Base-by-base conservation (phyloP, 1,139 yeast species). In the Pneumocystis wakefieldiae region DNA sequence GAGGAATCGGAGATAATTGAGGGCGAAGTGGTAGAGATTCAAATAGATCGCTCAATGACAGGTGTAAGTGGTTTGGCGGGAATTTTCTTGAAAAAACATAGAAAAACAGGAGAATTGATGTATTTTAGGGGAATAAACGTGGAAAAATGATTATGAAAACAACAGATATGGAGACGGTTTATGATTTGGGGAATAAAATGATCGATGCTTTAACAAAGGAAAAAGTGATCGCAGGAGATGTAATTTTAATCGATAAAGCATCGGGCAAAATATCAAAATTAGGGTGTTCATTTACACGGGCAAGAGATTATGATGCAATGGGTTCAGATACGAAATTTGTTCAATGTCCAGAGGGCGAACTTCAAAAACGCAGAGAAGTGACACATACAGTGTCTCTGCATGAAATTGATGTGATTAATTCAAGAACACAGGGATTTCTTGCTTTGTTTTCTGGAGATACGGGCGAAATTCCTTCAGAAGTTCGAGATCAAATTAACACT, bases 271-370 rank as follows among this genome's bases (percentile, higher is more conserved):
- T 92, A 70, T 84, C 95, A 61, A 92, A 91, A 75, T 80, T 94
- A 68, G 99, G 99, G 66, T 84, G 96, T 73, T 90, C 97, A 0
- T 92, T 89, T 75, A 85, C 97, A 12, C 82, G 98, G 70, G 95
- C 97, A 3, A 81, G 98, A 73, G 98, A 94, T 75, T 94, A 92
- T 75, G 99, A 94, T 76, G 98, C 98, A 57, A 92, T 92, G 97
- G 97, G 98, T 6, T 95, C 97, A 60, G 97, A 94, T 71, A 90
- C 97, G 57, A 90, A 89, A 75, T 94, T 92, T 75, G 96, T 94
- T 62, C 97, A 92, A 75, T 89, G 97, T 74, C 99, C 99, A 41
- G 97, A 92, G 75, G 99, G 99, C 62, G 99, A 94, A 78, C 80
- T 94, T 72, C 98, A 94, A 76, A 87, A 88, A 72, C 83, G 97